These are phyloP conservation scores for Acanthamoeba polyphaga DNA, from an alignment of 208 protist genomes.

Conservation along the genomic window DNA sequence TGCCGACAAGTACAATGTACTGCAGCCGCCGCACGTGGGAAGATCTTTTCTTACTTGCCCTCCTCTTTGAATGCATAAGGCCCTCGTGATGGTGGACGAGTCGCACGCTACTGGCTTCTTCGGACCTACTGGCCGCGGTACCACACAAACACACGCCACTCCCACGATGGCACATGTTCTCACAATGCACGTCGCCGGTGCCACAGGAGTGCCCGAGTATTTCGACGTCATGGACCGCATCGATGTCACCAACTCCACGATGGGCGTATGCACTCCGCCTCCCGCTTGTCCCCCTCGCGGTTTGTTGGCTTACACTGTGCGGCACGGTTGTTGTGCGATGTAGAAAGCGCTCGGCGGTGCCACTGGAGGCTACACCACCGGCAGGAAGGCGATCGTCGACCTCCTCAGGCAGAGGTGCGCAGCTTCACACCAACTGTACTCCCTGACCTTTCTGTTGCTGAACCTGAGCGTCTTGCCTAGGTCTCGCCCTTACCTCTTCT, in stretches of 20 bases:
- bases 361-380: conserved; percentile 90
- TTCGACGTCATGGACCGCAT: conserved; percentile 89
- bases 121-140: conserved; percentile 88
- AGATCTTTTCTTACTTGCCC: neutral
- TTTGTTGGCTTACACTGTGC: neutral
- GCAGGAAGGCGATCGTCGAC: conserved; percentile 90
- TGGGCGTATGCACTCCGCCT: conserved; percentile 80
- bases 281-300: neutral
- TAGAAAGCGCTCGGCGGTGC: conserved; percentile 73
- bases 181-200: neutral
- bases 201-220: conserved; percentile 79
- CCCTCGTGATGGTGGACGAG: conserved; percentile 92
- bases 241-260: conserved; percentile 92
- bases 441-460: neutral
- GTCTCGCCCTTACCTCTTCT: conserved; percentile 93
- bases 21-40: too few species aligned
- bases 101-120: conserved; percentile 93
- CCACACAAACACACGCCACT: neutral
- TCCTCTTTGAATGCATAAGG: neutral
- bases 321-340: too few species aligned
- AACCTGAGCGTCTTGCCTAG: neutral
- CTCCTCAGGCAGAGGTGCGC: conserved; percentile 90
- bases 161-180: neutral
- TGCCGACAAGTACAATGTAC: conserved; percentile 89
- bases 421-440: neutral